Evolutionary conservation across 176 grass and related monocot species (phyloP).

Genomic region (bread wheat (Triticum aestivum)): IWGSC_CS_RefSeq_v2.1 NC_057805.1:508444849-508445348

Average conservation of each 20-base stretch:
- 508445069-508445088: constrained; percentile 14
- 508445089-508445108: constrained; percentile 10
- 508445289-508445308: constrained; percentile 10
- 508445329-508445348: not conserved
- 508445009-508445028: constrained; percentile 10
- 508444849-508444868: no score
- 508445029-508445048: constrained; percentile 49
- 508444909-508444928: no score
- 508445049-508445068: constrained; percentile 3
- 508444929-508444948: no score
- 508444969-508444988: not conserved
- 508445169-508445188: constrained; percentile 37
- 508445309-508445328: not conserved
- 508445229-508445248: not conserved
- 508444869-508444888: no score
- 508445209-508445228: constrained; percentile 29
- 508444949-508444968: not conserved
- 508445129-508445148: constrained; percentile 40
- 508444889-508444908: no score
- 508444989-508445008: not conserved
- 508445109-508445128: constrained; percentile 29
- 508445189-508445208: constrained; percentile 27
- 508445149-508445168: constrained; percentile 28
- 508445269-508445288: not conserved
- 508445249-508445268: not conserved